Conservation (phyloP, 2,329 filamentous ascomycete genomes). For the Phyllosticta ampelicida region DNA sequence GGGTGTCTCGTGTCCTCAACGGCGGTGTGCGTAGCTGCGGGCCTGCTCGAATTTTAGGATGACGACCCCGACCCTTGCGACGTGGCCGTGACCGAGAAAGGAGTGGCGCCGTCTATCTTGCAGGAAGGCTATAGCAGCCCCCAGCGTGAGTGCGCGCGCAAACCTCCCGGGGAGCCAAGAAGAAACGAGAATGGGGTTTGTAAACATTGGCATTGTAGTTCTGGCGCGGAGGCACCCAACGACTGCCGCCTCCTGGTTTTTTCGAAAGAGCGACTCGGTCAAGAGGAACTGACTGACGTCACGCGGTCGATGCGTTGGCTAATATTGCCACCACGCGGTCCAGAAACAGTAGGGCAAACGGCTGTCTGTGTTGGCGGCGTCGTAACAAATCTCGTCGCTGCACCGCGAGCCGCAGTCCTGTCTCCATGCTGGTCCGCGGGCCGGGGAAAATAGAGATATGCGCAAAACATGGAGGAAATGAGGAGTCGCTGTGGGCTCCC, state of each 20-base stretch:
- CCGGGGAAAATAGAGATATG: conserved; percentile 5
- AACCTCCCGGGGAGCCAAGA: not conserved
- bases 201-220: not conserved
- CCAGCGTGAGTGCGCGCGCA: not conserved
- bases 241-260: not conserved
- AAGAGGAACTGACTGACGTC: not conserved
- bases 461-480: conserved; percentile 9
- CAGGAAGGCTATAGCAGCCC: not conserved
- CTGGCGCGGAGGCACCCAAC: not conserved
- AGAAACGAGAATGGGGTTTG: not conserved
- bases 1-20: not conserved
- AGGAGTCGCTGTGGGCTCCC: conserved; percentile 7
- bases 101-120: not conserved
- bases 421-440: not conserved
- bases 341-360: not conserved
- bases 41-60: not conserved
- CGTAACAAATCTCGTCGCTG: not conserved
- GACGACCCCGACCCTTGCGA: not conserved
- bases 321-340: not conserved
- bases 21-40: not conserved
- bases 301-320: not conserved
- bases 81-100: not conserved
- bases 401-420: not conserved
- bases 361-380: not conserved
- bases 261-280: not conserved